Evolutionary conservation across 225 moss, liverwort and hornwort genomes (phyloP).

Genomic region (Polytrichum commune): DNA sequence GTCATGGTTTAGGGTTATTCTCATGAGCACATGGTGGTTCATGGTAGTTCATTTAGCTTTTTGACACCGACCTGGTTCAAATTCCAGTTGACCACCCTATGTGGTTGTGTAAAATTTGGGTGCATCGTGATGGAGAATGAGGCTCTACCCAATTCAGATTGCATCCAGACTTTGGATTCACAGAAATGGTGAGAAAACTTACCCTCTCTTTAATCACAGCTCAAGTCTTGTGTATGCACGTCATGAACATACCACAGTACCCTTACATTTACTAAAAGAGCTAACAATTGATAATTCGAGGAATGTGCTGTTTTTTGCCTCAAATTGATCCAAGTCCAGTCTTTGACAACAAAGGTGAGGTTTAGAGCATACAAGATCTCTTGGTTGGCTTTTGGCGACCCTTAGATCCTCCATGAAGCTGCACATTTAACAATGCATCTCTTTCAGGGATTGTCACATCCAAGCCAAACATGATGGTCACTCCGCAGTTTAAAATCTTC

Average conservation of each 20-base stretch:
- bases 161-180: no score
- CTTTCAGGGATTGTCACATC: background rate
- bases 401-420: slow-evolving; percentile 96
- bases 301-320: no score
- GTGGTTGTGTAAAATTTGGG: slow-evolving; percentile 56
- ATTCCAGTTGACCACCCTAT: slow-evolving; percentile 86
- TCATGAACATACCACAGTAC: no score
- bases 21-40: slow-evolving; percentile 10
- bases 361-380: slow-evolving; percentile 58
- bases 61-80: slow-evolving; percentile 94
- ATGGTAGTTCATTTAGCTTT: slow-evolving; percentile 97
- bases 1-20: no score
- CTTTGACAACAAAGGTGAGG: background rate
- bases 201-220: no score
- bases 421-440: slow-evolving; percentile 12
- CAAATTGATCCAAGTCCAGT: no score
- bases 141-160: no score
- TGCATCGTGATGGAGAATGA: slow-evolving; percentile 3
- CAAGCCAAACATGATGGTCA: background rate
- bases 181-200: no score
- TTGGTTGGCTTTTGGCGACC: slow-evolving; percentile 73
- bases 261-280: no score
- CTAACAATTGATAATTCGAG: no score
- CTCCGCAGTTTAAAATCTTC: background rate
- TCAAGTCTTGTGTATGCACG: no score